A percentile compares a stretch with the other conserved stretches of the same genome.
Evolutionary conservation across 2,329 filamentous ascomycete genomes (phyloP).

Genomic region (Cercospora citrullina): DNA sequence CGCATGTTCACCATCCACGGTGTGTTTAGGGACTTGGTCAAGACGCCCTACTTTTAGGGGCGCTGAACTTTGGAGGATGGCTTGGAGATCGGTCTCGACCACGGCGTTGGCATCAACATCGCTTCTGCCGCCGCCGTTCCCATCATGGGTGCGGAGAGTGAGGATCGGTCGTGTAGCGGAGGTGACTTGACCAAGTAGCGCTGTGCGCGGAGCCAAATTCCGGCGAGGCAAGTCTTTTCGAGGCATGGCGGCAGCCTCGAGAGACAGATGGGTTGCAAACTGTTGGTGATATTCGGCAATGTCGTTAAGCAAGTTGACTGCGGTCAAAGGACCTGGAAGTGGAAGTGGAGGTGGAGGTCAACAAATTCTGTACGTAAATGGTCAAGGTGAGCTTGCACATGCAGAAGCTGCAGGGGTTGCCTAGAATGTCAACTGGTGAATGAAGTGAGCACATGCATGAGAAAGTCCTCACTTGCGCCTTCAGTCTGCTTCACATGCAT

Average conservation of each 20-base stretch:
- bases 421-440: conserved; percentile 5
- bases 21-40: neutral
- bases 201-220: neutral
- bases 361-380: neutral
- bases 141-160: neutral
- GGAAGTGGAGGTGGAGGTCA: neutral
- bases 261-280: neutral
- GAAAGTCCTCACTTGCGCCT: neutral
- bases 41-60: neutral
- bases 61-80: neutral
- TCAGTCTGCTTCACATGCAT: neutral
- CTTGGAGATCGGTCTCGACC: neutral
- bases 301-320: neutral
- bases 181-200: neutral
- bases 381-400: neutral
- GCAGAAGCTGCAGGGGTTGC: neutral
- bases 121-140: neutral
- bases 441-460: conserved; percentile 4
- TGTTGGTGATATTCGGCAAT: neutral
- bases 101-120: neutral
- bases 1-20: neutral
- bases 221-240: neutral
- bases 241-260: neutral
- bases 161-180: neutral
- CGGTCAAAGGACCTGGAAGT: neutral